Conservation (phyloP, 179 eudicot genomes). For the Silene coronaria region DNA sequence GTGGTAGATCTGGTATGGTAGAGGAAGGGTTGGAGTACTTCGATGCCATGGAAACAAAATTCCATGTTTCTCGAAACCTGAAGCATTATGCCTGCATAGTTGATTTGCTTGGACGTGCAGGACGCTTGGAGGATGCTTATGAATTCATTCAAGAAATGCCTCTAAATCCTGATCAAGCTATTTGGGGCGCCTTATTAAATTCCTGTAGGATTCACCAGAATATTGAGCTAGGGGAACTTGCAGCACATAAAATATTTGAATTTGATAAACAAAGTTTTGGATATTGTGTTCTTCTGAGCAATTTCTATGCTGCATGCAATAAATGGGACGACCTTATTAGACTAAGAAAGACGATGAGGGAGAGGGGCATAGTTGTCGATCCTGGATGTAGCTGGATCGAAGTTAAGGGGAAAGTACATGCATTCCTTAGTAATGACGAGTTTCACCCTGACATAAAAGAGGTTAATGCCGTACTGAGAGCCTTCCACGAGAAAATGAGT, state of each 20-base stretch:
- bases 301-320: constrained; percentile 52
- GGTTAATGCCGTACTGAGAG: constrained; percentile 46
- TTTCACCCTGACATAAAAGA: constrained; percentile 64
- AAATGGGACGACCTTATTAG: constrained; percentile 64
- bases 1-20: constrained; percentile 69
- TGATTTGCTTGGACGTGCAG: constrained; percentile 84
- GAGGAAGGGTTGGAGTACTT: constrained; percentile 60
- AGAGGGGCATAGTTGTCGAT: constrained; percentile 57
- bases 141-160: constrained; percentile 52
- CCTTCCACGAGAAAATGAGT: constrained; percentile 58
- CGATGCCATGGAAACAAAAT: constrained; percentile 39
- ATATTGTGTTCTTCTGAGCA: constrained; percentile 57
- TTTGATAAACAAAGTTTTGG: constrained; percentile 47
- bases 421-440: constrained; percentile 69
- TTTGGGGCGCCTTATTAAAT: constrained; percentile 78
- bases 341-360: constrained; percentile 55
- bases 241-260: constrained; percentile 47
- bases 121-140: constrained; percentile 48
- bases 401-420: constrained; percentile 74
- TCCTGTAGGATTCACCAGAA: constrained; percentile 59
- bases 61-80: constrained; percentile 45
- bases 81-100: constrained; percentile 79
- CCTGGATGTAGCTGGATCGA: constrained; percentile 89
- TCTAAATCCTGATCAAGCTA: constrained; percentile 55
- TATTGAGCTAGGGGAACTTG: constrained; percentile 58